Evolutionary conservation across 129 eudicot genomes (phyloP), one percentile per base, ranked within the genome.

Genomic region (carrot (Daucus carota)): DNA sequence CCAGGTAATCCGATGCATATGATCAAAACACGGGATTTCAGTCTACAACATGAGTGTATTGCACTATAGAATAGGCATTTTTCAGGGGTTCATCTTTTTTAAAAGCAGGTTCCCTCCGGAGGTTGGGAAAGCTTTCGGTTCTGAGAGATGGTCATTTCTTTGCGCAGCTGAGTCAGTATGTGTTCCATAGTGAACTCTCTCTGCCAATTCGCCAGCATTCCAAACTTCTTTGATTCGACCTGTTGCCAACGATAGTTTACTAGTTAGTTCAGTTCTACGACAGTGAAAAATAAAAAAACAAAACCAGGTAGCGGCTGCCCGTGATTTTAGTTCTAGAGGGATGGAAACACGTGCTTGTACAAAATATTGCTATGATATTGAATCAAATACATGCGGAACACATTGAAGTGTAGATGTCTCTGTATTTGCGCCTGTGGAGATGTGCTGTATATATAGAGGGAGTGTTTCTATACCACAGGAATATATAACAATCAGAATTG

Each of bases 51-150:
- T 72, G 20, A 42, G 26, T 16, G 11, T 72, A 17, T 26, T 14
- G 38, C 22, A 43, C 36, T 71, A 71, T 34, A 34, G 44, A 42
- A 71, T 47, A 42, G 36, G 20, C 17, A 42, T 44, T 15, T n/a
- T 43, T 26, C 20, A 42, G 36, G 16, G 6, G 34, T 41, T 41
- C 28, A 45, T 45, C 57, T 4, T 45, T 29, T 6, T 72, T 72
- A 72, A 7, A 72, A 72, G 20, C 3, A 43, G 6, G 59, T 72
- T 72, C 75, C 75, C 43, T 72, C 75, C 3, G 75, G 75, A 43
- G 75, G 75, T 43, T 72, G 75, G 75, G 47, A 47, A 42, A 72
- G 75, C 24, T 72, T 72, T 24, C 75, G 75, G 54, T 72, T 72
- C 14, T 72, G 75, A 6, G 75, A 72, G 54, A 26, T 28, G 20